A percentile compares a stretch with the other conserved stretches of the same genome.
Evolutionary conservation across 2,329 filamentous ascomycete genomes (phyloP).

Genomic region (Penicillium italicum): DNA sequence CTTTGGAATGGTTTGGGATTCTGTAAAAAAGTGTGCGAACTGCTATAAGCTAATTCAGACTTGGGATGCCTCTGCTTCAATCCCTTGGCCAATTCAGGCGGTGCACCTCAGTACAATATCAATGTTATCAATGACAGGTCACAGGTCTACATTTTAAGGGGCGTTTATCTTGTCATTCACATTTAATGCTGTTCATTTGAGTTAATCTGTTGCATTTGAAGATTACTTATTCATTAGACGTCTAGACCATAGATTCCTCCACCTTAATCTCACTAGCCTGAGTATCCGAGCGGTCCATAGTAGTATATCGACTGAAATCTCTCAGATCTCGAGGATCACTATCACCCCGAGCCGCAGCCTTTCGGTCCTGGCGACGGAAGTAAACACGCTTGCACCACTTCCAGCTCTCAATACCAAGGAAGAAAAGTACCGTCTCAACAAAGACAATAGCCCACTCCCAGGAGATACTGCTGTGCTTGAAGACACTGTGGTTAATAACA

Average conservation of each 20-base stretch:
- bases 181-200: not conserved
- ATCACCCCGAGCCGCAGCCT: conserved; percentile 7
- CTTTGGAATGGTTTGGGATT: too few species aligned
- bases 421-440: conserved; percentile 58
- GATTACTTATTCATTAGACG: not conserved
- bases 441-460: conserved; percentile 71
- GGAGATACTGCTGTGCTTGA: conserved; percentile 61
- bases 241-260: conserved; percentile 30
- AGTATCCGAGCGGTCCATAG: conserved; percentile 33
- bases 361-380: conserved; percentile 38
- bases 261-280: conserved; percentile 27
- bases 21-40: too few species aligned
- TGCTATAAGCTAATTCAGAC: too few species aligned
- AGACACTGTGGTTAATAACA: conserved; percentile 61
- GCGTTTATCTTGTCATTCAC: not conserved
- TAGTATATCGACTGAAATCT: conserved; percentile 34
- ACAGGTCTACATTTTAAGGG: not conserved
- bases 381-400: conserved; percentile 63
- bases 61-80: too few species aligned
- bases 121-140: not conserved
- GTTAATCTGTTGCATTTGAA: not conserved
- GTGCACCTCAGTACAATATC: too few species aligned
- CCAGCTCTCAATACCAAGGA: conserved; percentile 62
- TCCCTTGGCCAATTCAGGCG: too few species aligned
- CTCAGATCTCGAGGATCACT: conserved; percentile 15